Base-by-base conservation (phyloP, 75 land plant genomes). In the Selaginella moellendorffii region DNA sequence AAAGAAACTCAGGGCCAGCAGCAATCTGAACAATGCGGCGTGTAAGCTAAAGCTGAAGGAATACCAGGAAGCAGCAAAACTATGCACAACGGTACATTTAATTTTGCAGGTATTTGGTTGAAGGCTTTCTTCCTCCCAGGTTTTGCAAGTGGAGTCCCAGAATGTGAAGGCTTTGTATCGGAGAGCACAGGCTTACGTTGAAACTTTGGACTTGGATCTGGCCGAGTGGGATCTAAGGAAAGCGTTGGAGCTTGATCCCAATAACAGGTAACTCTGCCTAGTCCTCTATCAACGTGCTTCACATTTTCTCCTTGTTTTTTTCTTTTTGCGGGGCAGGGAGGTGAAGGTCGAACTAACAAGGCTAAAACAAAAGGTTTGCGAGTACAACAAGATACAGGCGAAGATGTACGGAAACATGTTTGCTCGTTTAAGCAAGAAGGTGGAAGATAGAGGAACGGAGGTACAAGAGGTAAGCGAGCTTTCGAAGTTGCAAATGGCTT, bases 21-120 rank as follows among this genome's bases (percentile, higher is more conserved):
- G 92, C 72, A 85, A 90, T 53, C 77, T 90, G 30, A 90, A 90
- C 51, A 68, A 82, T 84, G 97, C 97, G 5, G 97, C 97, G 1
- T 90, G 93, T 70, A 87, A 90, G 71, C 74, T 90, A 61, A 90
- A 90, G 66, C 67, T 90, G 28, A 88, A 79, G 42, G 83, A 84
- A 1, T 87, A 84, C 62, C 81, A 78, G 51, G 71, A 86, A 59
- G 99, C 83, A 18, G 78, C 80, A 28, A 85, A 86, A 30, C 69
- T 95, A 24, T 90, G 97, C 71, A 78, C 99, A 1, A 89, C 85
- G 96, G 99, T 89, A n/a, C 46, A 36, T 36, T 5, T 14, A 14
- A 36, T 14, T 36, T 5, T 36, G 46, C 5, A 5, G 46, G 14
- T 5, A 14, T 36, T 36, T 5, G 5, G 46, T 14, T 36, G 46